Evolutionary conservation across 1,139 yeast species (phyloP), one percentile per base, ranked within the genome.

Genomic region (Spathaspora sp.): DNA sequence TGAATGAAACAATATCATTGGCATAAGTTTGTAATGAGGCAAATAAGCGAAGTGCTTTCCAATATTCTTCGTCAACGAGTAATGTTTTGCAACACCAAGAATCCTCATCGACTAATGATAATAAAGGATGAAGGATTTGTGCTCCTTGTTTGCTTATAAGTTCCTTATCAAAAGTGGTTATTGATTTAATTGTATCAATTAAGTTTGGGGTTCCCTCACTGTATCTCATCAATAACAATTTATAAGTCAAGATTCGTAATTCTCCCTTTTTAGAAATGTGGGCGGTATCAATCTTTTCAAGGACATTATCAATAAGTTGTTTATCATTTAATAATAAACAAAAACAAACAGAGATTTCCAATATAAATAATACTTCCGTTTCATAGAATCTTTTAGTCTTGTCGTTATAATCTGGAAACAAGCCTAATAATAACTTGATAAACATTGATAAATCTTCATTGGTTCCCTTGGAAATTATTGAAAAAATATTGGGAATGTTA

Each of bases 1-100:
- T 67, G 53, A 82, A 82, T 15, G 64, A 64, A 46, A 81, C 78
- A 5, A 87, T 73, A 0, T 64, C 65, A 7, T 63, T 59, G 0
- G 90, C 78, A 52, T 74, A 77, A 2, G 71, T 70, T 7, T 82
- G 78, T 34, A 78, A 69, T 0, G 87, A 74, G 0, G 86, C 87
- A 49, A 84, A 71, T 2, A 66, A 57, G 56, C 91, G 70, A 43
- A 87, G 60, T 2, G 82, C 57, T 43, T 75, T 76, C 95, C 96
- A 88, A 56, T 78, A 87, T 9, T 72, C 70, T 51, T 80, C 86
- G 47, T 70, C 64, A 11, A 66, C 62, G 11, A 81, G 56, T 17
- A 81, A 56, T 1, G 60, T 49, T 34, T 65, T 59, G 43, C 69
- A 65, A 46, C 76, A 68, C 74, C 82, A 76, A 2, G 80, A 66